Base-by-base conservation (phyloP, 2,329 filamentous ascomycete genomes). In the Simplicillium aogashimaense region DNA sequence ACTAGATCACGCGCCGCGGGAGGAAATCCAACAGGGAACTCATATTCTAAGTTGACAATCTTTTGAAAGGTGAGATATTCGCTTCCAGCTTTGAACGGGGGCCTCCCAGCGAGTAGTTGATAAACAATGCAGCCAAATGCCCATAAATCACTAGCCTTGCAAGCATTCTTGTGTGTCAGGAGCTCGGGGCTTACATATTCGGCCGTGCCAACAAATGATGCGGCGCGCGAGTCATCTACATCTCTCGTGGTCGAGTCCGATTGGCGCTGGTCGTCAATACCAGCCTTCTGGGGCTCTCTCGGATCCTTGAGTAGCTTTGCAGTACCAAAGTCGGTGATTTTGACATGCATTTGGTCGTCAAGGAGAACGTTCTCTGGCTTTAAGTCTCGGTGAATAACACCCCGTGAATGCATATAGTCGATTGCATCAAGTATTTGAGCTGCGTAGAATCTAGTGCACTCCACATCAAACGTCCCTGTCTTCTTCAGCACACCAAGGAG, bases 61-160 rank as follows among this genome's bases (percentile, higher is more conserved):
- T 97, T 98, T 59, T 98, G 92, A 56, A 98, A 98, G 0, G 92
- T 98, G 56, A 92, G 74, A 54, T 97, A 98, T 58, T 98, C 92
- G 50, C 94, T 95, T 12, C 75, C 84, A 32, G 85, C 92, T 60
- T 98, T 98, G 69, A 98, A 98, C 0, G 92, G 92, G 6, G 92
- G 92, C 44, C 92, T 74, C n/a, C 92, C 92, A n/a, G 86, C 85
- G 29, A 98, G 69, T 18, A 98, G 74, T 60, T 98, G 92, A 59
- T 94, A 98, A 47, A 98, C 80, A 51, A 98, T 98, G 65, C 92
- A 98, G 9, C 92, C 92, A 66, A 94, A 98, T 3, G 92, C 92
- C 92, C 92, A 98, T 37, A 98, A 64, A 63, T 98, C 92, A 60
- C 92, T 97, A 34, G 90, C 86, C 65, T 97, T 98, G 69, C 90